phyloP scores from a whole-genome alignment of 805 yeast genomes.

The Teunomyces atbi region DNA sequence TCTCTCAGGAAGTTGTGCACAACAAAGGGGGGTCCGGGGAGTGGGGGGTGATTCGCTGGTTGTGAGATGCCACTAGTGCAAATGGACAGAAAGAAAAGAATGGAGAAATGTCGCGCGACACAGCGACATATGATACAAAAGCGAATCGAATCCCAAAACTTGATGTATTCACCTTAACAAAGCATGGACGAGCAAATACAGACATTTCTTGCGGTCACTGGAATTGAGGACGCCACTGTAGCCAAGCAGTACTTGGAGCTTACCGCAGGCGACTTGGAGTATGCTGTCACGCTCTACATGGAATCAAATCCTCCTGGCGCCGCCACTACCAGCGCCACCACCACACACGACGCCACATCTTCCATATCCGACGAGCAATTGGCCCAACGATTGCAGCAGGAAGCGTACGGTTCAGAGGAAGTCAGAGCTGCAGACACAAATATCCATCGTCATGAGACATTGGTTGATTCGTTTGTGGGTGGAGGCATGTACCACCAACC shows the following conservation, averaged over 20 bases:
- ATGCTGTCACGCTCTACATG: slow-evolving; percentile 79
- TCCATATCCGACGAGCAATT: slow-evolving; percentile 26
- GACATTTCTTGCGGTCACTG: slow-evolving; percentile 81
- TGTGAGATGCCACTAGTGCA: background rate
- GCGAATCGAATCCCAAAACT: background rate
- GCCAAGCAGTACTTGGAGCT: slow-evolving; percentile 80
- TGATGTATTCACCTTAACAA: too few species aligned
- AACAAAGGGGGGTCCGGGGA: background rate
- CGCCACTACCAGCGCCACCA: slow-evolving; percentile 7
- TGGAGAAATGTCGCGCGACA: slow-evolving; percentile 2
- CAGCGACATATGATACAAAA: background rate
- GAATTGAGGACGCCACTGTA: slow-evolving; percentile 58
- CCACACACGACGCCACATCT: slow-evolving; percentile 36
- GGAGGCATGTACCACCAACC: slow-evolving; percentile 1
- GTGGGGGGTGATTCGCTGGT: background rate
- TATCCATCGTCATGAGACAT: slow-evolving; percentile 72
- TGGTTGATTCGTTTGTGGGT: slow-evolving; percentile 46
- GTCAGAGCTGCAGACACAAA: slow-evolving; percentile 68
- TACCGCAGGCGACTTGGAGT: slow-evolving; percentile 73
- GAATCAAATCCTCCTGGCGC: slow-evolving; percentile 43
- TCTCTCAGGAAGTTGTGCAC: background rate
- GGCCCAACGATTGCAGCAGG: slow-evolving; percentile 63
- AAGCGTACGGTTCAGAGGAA: slow-evolving; percentile 45
- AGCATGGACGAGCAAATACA: slow-evolving; percentile 57
- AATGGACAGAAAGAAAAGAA: background rate